phyloP scores from a whole-genome alignment of 495 filamentous ascomycete genomes.

The Monascus purpureus region DNA sequence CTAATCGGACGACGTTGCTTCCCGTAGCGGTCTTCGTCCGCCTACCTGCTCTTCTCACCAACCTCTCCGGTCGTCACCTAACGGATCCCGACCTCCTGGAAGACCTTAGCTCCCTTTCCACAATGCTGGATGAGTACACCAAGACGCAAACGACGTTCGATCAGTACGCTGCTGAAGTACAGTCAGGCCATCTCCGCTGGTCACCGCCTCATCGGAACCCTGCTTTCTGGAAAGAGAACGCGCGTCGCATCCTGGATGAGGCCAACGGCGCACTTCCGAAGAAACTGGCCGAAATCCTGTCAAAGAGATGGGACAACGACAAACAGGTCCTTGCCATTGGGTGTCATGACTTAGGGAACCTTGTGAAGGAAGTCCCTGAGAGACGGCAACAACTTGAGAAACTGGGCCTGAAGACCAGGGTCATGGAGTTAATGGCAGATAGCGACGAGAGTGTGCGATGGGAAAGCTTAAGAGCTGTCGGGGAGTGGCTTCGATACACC shows the following conservation, averaged over 20 bases:
- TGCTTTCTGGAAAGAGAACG: slow-evolving; percentile 90
- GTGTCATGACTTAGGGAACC: slow-evolving; percentile 80
- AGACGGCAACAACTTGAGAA: slow-evolving; percentile 71
- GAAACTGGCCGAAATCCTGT: slow-evolving; percentile 77
- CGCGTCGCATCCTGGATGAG: slow-evolving; percentile 79
- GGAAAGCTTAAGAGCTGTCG: slow-evolving; percentile 88
- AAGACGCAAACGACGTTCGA: slow-evolving; percentile 96
- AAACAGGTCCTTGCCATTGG: slow-evolving; percentile 93
- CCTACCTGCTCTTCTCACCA: slow-evolving; percentile 67
- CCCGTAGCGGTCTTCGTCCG: slow-evolving; percentile 70
- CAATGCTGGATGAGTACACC: slow-evolving; percentile 83
- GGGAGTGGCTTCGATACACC: slow-evolving; percentile 86
- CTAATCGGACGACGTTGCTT: slow-evolving; percentile 64
- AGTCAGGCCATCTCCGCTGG: slow-evolving; percentile 85
- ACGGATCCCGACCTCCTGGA: slow-evolving; percentile 81
- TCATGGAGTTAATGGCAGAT: slow-evolving; percentile 95
- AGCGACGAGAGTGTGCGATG: slow-evolving; percentile 81
- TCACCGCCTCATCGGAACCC: slow-evolving; percentile 84
- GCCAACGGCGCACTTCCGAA: slow-evolving; percentile 64
- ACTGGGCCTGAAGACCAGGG: slow-evolving; percentile 73
- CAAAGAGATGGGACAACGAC: slow-evolving; percentile 76
- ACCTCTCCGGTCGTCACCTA: slow-evolving; percentile 68
- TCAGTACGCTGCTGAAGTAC: slow-evolving; percentile 82
- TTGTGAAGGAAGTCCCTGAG: slow-evolving; percentile 87
- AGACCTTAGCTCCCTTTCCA: slow-evolving; percentile 60